A percentile compares a stretch with the other conserved stretches of the same genome.
phyloP scores from a whole-genome alignment of 768 basidiomycete species.

The Scleroderma citrinum region DNA sequence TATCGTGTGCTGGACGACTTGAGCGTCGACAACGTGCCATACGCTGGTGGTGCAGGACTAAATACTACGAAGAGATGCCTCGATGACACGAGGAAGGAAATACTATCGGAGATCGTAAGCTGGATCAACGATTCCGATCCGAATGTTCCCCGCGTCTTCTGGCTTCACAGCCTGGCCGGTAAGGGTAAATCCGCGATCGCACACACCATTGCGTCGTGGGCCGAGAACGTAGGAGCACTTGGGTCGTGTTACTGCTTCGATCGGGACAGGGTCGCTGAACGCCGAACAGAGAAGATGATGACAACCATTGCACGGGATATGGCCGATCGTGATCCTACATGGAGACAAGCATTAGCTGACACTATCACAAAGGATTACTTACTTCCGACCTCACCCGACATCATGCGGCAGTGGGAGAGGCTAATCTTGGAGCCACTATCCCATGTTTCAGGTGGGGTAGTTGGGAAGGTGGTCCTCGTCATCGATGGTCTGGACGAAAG shows the following conservation, averaged over 20 bases:
- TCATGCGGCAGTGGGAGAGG: not conserved
- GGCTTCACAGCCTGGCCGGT: not conserved
- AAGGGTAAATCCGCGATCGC: slow-evolving; percentile 3
- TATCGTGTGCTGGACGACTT: not conserved
- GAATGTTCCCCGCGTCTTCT: slow-evolving; percentile 3
- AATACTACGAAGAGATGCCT: slow-evolving; percentile 10
- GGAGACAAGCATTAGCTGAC: not conserved
- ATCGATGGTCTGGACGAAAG: not conserved
- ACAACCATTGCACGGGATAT: not conserved
- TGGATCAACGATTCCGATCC: slow-evolving; percentile 13
- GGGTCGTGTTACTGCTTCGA: slow-evolving; percentile 21
- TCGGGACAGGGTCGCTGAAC: not conserved
- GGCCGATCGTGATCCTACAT: not conserved
- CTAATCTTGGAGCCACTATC: not conserved
- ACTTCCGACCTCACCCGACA: not conserved
- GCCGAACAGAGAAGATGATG: not conserved
- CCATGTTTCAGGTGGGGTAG: not conserved
- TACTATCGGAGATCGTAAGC: slow-evolving; percentile 19
- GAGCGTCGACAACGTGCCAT: not conserved
- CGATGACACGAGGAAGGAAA: slow-evolving; percentile 5
- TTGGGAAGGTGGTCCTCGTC: not conserved
- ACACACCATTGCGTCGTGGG: slow-evolving; percentile 3
- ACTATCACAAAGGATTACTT: not conserved
- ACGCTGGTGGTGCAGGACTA: slow-evolving; percentile 1
- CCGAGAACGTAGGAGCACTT: slow-evolving; percentile 5